Evolutionary conservation across 805 yeast species (phyloP).

Genomic region (Dipodascopsis uninucleata): DNA sequence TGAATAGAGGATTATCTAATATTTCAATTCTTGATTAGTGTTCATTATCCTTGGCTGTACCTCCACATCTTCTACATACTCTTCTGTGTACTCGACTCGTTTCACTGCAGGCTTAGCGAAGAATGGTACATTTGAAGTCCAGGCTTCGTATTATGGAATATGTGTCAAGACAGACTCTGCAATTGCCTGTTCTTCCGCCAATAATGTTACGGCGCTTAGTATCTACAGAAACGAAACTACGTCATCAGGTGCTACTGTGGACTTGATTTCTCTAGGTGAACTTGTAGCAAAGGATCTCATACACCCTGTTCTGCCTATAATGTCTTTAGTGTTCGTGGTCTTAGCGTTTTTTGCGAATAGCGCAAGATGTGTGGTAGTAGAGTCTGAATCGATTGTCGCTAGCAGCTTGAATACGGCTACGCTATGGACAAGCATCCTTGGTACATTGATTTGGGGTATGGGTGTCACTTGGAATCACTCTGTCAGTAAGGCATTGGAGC

Average conservation of each 20-base stretch:
- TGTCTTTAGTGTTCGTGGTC: constrained; percentile 36
- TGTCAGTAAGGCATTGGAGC: constrained; percentile 8
- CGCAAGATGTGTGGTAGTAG: background rate
- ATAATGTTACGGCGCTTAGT: constrained; percentile 7
- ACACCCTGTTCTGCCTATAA: constrained; percentile 43
- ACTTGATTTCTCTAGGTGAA: constrained; percentile 19
- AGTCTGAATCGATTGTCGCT: constrained; percentile 10
- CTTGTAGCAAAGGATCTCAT: constrained; percentile 33
- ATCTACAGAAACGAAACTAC: constrained; percentile 4
- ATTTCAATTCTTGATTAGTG: constrained; percentile 1
- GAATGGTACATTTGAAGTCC: constrained; percentile 11
- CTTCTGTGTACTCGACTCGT: constrained; percentile 20
- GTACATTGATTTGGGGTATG: constrained; percentile 20
- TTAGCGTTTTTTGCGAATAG: constrained; percentile 29
- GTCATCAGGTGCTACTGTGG: constrained; percentile 15
- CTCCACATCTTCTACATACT: constrained; percentile 12
- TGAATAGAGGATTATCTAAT: background rate
- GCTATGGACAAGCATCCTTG: constrained; percentile 15
- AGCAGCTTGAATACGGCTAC: constrained; percentile 3
- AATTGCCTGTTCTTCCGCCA: constrained; percentile 1
- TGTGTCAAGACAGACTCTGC: constrained; percentile 12
- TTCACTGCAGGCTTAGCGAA: constrained; percentile 5
- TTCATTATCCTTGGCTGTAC: constrained; percentile 24
- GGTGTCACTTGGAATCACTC: constrained; percentile 15
- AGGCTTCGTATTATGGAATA: constrained; percentile 23